Evolutionary conservation across 2,329 filamentous ascomycete genomes (phyloP), one percentile per base, ranked within the genome.

Genomic region (Diaporthe sp.): DNA sequence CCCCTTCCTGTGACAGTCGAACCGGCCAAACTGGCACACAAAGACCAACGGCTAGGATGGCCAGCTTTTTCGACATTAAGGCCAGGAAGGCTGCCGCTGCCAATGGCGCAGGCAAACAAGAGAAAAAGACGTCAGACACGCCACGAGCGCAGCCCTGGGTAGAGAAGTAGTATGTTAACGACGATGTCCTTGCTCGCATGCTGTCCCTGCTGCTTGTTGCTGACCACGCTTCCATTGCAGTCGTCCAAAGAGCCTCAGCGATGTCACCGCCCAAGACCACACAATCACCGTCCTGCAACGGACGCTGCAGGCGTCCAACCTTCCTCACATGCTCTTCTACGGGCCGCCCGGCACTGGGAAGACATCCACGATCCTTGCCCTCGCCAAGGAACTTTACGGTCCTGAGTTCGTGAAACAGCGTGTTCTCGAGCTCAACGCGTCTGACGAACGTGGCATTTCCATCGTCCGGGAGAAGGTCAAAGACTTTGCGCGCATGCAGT

Each of bases 261-360:
- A 99, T 90, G 96, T 99, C 78, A 95, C 97, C 28, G 96, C 96
- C 17, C 97, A 99, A 90, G 97, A 99, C 81, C 97, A 99, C 85
- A 98, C 97, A 10, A 94, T 98, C 75, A 95, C 94, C 73, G 94
- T 98, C 79, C 92, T 99, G 57, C 94, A 96, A 83, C 91, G 97
- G 80, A 98, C 95, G 39, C 89, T 99, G 31, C 96, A 98, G 88
- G 95, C 96, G 81, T 95, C 96, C 78, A 99, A 99, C 82, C 93
- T 99, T 53, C 97, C 97, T 4, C 97, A 99, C 85, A 98, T 99
- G 95, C 94, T 99, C 81, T 98, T 98, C 89, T 99, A 99, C 83
- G 97, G 97, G 5, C 97, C 97, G 0, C 97, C 97, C 0, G 97
- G 97, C 57, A 99, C 97, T 0, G 97, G 97, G 80, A 99, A 99